A percentile compares a stretch with the other conserved stretches of the same genome.
phyloP scores from a whole-genome alignment of 176 grass and related monocot species.

The Paspalum notatum region DNA sequence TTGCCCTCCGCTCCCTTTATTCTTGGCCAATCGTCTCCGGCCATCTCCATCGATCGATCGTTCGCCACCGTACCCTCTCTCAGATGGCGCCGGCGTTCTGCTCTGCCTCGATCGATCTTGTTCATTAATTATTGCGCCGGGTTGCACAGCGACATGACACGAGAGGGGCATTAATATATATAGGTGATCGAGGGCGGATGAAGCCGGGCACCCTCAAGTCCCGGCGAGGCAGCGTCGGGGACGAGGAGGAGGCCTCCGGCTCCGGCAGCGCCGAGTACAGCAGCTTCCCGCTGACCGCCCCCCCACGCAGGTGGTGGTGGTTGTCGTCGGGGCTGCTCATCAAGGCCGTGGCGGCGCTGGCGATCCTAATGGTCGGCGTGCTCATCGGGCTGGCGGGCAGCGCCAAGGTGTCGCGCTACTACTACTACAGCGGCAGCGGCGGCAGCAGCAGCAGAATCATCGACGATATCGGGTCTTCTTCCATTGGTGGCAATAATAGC shows the following conservation, averaged over 20 bases:
- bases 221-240: constrained; percentile 22
- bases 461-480: neutral
- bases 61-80: no score
- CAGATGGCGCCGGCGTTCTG: no score
- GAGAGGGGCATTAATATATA: no score
- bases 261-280: constrained; percentile 18
- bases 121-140: no score
- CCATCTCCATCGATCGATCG: no score
- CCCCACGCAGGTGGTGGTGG: constrained; percentile 48
- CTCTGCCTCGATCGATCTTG: no score
- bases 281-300: constrained; percentile 30
- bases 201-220: constrained; percentile 51
- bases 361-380: constrained; percentile 52
- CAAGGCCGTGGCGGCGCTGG: constrained; percentile 37
- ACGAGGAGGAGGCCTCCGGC: constrained; percentile 19
- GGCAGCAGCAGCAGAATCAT: neutral
- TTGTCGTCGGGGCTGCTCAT: constrained; percentile 58
- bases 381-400: constrained; percentile 48
- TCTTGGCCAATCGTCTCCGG: no score
- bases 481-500: neutral
- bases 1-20: no score
- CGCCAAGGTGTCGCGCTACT: constrained; percentile 41
- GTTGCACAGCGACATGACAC: no score
- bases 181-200: neutral
- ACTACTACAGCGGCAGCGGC: constrained; percentile 32